phyloP scores from a whole-genome alignment of 2,329 filamentous ascomycete genomes.

The Geosmithia putterillii region DNA sequence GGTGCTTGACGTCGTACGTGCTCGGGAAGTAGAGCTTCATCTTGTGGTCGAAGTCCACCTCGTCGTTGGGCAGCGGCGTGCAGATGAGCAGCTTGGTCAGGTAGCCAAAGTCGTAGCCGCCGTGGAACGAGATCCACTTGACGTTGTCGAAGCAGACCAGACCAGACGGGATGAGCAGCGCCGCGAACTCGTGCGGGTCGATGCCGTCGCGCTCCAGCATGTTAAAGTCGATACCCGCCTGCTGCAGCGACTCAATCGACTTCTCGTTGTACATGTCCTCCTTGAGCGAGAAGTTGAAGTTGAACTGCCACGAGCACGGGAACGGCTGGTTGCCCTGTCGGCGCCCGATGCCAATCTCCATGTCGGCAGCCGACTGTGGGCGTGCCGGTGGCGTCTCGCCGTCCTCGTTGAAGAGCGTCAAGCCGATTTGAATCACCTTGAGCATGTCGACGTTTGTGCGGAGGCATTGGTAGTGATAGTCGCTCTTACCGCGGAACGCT shows the following conservation, averaged over 20 bases:
- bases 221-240: conserved; percentile 85
- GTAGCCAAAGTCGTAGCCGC: conserved; percentile 96
- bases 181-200: conserved; percentile 77
- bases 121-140: conserved; percentile 95
- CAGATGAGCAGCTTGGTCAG: conserved; percentile 87
- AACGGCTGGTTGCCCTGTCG: conserved; percentile 30
- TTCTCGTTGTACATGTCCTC: conserved; percentile 97
- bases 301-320: conserved; percentile 96
- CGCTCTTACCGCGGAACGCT: conserved; percentile 84
- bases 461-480: conserved; percentile 97
- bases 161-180: conserved; percentile 82
- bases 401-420: conserved; percentile 84
- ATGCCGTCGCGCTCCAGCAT: conserved; percentile 81
- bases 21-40: conserved; percentile 90
- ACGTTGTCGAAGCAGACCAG: conserved; percentile 80
- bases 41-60: conserved; percentile 76
- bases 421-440: conserved; percentile 93
- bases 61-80: conserved; percentile 73
- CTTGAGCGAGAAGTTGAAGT: conserved; percentile 91
- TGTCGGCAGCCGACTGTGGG: conserved; percentile 26
- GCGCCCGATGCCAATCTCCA: conserved; percentile 24
- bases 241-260: conserved; percentile 81
- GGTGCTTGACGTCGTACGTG: conserved; percentile 91
- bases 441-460: conserved; percentile 95
- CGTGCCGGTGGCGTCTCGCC: conserved; percentile 74